Evolutionary conservation across 2,329 filamentous ascomycete species (phyloP), one percentile per base, ranked within the genome.

Genomic region (Aspergillus ochraceus): DNA sequence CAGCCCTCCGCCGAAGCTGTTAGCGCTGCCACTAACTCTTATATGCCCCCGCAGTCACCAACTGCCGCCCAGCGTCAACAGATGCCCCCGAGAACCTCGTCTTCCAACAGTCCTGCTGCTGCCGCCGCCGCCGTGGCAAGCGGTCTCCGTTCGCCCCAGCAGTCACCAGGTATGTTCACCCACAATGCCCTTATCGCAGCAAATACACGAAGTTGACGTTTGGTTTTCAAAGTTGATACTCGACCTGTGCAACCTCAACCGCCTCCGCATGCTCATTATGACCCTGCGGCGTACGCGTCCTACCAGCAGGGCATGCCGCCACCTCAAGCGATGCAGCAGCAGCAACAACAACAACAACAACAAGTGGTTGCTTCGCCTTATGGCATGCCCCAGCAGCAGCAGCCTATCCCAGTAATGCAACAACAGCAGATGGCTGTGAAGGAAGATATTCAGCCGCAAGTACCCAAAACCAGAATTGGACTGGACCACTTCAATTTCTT

Each of bases 401-500:
- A 61, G 55, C 58, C 65, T 29, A 62, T 70, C 42, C 60, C 65
- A 11, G 26, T 59, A 19, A 62, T 63, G 47, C 65, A 62, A 47
- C 65, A 62, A 47, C 72, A 68, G 58, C 67, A 67, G 58, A 60
- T 66, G 52, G 64, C 64, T 10, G 59, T 65, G 19, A 69, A 71
- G 54, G 70, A 77, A 52, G 70, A 74, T n/a, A 61, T 64, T 49
- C 68, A 68, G 26, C 67, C 70, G n/a, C 67, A 69, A 32, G 71
- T 73, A 62, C 60, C 70, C 19, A 76, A 73, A 57, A 56, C 89
- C 71, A 87, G 94, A 55, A 98, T 99, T 73, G 95, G 95, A 19
- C 82, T 99, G 50, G 96, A 99, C 74, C 93, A 99, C 78, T 99
- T 99, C 84, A 99, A 99, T 76, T 99, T 99, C 85, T 84, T 99